phyloP scores from a whole-genome alignment of 2,329 filamentous ascomycete genomes.

The Parastagonospora avenae region DNA sequence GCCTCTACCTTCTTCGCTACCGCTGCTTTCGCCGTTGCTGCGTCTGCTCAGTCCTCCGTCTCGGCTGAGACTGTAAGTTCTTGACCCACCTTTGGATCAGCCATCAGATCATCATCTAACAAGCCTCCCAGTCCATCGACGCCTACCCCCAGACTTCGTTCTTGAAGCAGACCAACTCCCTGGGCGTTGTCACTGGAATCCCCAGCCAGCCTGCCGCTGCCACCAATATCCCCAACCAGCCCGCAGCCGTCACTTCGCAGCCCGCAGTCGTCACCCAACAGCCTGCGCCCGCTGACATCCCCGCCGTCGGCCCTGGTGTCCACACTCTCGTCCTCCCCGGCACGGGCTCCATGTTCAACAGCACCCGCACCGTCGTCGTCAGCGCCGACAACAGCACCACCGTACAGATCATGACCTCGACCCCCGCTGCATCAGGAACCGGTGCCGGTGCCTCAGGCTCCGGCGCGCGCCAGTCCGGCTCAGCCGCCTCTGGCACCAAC shows the following conservation, averaged over 20 bases:
- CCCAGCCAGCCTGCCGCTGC: conserved; percentile 18
- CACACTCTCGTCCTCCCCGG: conserved; percentile 38
- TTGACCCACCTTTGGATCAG: conserved; percentile 12
- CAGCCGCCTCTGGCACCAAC: conserved; percentile 18
- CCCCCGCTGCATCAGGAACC: conserved; percentile 11
- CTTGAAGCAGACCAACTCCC: conserved; percentile 40
- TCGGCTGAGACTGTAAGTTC: conserved; percentile 35
- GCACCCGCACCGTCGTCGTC: conserved; percentile 37
- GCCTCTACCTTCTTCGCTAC: conserved; percentile 34
- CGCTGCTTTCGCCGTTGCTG: conserved; percentile 36
- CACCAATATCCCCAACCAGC: conserved; percentile 31
- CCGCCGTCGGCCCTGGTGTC: conserved; percentile 43
- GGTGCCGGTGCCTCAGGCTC: conserved; percentile 15
- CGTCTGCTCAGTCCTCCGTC: conserved; percentile 34
- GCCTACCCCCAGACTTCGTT: conserved; percentile 35
- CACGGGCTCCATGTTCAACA: conserved; percentile 32
- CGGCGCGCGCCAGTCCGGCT: conserved; percentile 8
- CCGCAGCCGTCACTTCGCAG: conserved; percentile 28
- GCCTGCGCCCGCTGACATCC: conserved; percentile 40
- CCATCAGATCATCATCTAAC: neutral
- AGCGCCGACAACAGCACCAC: conserved; percentile 45
- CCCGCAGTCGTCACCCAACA: conserved; percentile 27
- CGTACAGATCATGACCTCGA: conserved; percentile 16
- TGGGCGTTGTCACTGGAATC: conserved; percentile 39
- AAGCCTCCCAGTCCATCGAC: conserved; percentile 22